Percentiles rank a stretch among this genome's conserved stretches.
Evolutionary conservation across 805 yeast species (phyloP).

Genomic region (Cyberlindnera subsufficiens): DNA sequence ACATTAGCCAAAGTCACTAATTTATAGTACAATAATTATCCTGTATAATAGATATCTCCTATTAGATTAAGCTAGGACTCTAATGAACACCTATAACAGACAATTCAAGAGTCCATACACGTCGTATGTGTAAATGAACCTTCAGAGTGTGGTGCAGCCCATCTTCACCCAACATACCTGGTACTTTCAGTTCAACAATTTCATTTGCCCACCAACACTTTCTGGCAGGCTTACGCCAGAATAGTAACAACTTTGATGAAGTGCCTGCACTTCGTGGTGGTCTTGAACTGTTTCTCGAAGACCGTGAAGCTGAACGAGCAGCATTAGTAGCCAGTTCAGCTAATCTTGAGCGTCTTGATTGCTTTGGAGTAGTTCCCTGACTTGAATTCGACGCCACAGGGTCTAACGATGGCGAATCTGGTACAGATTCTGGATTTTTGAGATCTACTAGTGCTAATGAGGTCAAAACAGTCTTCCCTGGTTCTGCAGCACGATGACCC

Average conservation of each 20-base stretch:
- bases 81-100: slow-evolving; percentile 78
- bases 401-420: slow-evolving; percentile 30
- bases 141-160: slow-evolving; percentile 28
- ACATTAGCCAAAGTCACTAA: slow-evolving; percentile 38
- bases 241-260: slow-evolving; percentile 66
- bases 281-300: slow-evolving; percentile 25
- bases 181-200: slow-evolving; percentile 37
- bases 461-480: slow-evolving; percentile 79
- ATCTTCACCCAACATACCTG: slow-evolving; percentile 25
- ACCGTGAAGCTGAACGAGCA: slow-evolving; percentile 47
- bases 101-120: slow-evolving; percentile 96
- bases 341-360: slow-evolving; percentile 48
- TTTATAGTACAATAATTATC: background rate
- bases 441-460: slow-evolving; percentile 72
- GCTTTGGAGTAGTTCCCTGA: slow-evolving; percentile 8
- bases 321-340: slow-evolving; percentile 54
- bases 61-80: background rate
- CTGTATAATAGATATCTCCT: too few relatives aligned
- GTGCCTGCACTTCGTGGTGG: slow-evolving; percentile 32
- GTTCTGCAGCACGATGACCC: slow-evolving; percentile 90
- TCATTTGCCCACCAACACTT: slow-evolving; percentile 97
- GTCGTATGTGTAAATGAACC: slow-evolving; percentile 75
- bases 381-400: slow-evolving; percentile 36
- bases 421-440: slow-evolving; percentile 27
- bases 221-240: slow-evolving; percentile 98